Base-by-base conservation (phyloP, 768 basidiomycete species). In the Mycena crocata region DNA sequence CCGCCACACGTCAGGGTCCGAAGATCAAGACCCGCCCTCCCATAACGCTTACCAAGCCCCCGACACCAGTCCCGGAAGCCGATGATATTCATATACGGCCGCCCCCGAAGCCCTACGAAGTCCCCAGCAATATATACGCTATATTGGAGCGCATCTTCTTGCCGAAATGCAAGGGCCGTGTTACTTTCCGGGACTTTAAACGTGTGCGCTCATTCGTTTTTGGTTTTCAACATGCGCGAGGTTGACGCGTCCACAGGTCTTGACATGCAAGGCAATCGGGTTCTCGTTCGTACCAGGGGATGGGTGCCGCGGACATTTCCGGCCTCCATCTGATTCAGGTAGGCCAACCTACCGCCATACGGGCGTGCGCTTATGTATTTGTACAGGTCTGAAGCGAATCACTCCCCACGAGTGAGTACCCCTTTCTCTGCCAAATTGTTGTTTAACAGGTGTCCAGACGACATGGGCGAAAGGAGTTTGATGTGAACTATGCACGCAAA, bases 251-350 rank as follows among this genome's bases (percentile, higher is more conserved):
- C 13, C 37, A 9, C 26, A 55, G 54, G 24, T 40, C 26, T 17
- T 55, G 54, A 55, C 54, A 3, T 55, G 54, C 54, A 30, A 30
- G 17, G 54, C 39, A 28, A 40, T 55, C 39, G 39, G 37, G 26
- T 55, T 55, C 19, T 19, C 54, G n/a, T 55, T 10, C 17, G 37
- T 21, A 17, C 0, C 9, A 2, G 39, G 37, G 26, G 17, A 40
- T 19, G 54, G 54, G 2, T 24, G 17, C 14, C 37, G 54, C 5
- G 0, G 6, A 5, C 13, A 24, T 3, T 55, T 55, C 39, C 1
- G 14, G 3, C 52, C 52, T 1, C 52, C 52, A 19, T 37, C 23
- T 7, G 39, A 1, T 23, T 28, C 54, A 3, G 37, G 54, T 55
- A 30, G 12, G 51, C 23, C 26, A 2, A 9, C 2, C n/a, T 8